phyloP scores from a whole-genome alignment of 2,329 filamentous ascomycete species.

The Fusarium protoensiforme region DNA sequence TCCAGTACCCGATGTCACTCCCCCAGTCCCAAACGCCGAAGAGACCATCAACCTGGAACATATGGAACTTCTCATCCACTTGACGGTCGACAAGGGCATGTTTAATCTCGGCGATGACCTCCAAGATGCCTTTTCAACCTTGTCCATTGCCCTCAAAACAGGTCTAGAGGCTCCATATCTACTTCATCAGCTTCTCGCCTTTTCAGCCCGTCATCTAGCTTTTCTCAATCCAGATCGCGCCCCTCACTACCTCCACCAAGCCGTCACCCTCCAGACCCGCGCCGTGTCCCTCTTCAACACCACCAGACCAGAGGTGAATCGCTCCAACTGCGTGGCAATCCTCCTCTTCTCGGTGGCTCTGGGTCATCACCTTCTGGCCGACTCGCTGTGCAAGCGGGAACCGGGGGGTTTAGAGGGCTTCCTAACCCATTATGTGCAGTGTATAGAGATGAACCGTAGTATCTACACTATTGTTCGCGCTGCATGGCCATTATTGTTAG shows the following conservation, averaged over 20 bases:
- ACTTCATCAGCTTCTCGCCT: constrained; percentile 19
- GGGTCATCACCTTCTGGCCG: constrained; percentile 21
- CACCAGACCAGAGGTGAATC: not conserved
- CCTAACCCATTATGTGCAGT: constrained; percentile 7
- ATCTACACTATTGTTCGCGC: constrained; percentile 5
- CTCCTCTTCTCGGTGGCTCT: constrained; percentile 23
- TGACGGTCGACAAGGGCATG: not conserved
- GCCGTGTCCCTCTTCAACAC: constrained; percentile 28
- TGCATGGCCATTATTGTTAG: not conserved
- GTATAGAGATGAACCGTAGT: constrained; percentile 19
- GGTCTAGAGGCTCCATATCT: constrained; percentile 19
- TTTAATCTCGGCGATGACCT: constrained; percentile 13
- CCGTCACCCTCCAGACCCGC: constrained; percentile 9
- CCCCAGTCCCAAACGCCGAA: not conserved
- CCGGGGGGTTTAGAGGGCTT: not conserved
- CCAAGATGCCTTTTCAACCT: accelerated
- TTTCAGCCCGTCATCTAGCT: constrained; percentile 27
- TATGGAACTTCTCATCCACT: constrained; percentile 22
- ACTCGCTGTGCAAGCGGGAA: constrained; percentile 1
- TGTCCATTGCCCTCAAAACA: not conserved
- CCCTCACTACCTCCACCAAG: not conserved
- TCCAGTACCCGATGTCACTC: not conserved
- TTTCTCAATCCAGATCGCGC: not conserved
- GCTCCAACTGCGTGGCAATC: constrained; percentile 17
- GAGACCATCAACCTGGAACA: constrained; percentile 10